A percentile compares a stretch with the other conserved stretches of the same genome.
Conservation (phyloP, 73 alveolate genomes). For the Paramecium sonneborni region DNA sequence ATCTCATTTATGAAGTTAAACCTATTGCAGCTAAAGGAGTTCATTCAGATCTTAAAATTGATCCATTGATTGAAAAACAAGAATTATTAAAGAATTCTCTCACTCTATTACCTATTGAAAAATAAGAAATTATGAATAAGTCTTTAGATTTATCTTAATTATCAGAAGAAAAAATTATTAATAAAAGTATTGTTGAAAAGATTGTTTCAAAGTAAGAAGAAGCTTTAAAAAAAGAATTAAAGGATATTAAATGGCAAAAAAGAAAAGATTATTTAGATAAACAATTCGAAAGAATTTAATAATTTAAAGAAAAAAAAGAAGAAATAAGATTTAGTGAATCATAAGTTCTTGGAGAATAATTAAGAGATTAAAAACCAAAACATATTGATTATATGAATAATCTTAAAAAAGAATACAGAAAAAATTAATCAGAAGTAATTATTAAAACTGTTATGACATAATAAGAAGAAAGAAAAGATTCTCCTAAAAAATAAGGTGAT, state of each 20-base stretch:
- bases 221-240: background rate
- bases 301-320: conserved; percentile 20
- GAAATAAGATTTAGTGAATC: background rate
- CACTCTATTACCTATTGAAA: background rate
- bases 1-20: conserved; percentile 27
- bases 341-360: background rate
- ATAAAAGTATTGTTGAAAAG: conserved; percentile 32
- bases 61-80: background rate
- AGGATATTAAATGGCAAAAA: conserved; percentile 33
- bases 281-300: conserved; percentile 2
- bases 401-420: background rate
- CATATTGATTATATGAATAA: background rate
- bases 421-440: background rate
- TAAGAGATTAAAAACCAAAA: background rate
- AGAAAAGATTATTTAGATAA: conserved; percentile 41
- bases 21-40: conserved; percentile 48
- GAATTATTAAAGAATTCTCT: conserved; percentile 15
- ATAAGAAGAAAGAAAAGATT: background rate
- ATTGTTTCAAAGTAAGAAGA: background rate
- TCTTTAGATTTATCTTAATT: conserved; percentile 27
- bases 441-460: background rate
- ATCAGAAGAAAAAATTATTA: conserved; percentile 11
- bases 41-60: background rate
- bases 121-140: background rate
- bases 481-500: background rate